Percentiles rank a stretch among this genome's conserved stretches.
Evolutionary conservation across 805 yeast genomes (phyloP).

Genomic region (Sporopachydermia lactativora): DNA sequence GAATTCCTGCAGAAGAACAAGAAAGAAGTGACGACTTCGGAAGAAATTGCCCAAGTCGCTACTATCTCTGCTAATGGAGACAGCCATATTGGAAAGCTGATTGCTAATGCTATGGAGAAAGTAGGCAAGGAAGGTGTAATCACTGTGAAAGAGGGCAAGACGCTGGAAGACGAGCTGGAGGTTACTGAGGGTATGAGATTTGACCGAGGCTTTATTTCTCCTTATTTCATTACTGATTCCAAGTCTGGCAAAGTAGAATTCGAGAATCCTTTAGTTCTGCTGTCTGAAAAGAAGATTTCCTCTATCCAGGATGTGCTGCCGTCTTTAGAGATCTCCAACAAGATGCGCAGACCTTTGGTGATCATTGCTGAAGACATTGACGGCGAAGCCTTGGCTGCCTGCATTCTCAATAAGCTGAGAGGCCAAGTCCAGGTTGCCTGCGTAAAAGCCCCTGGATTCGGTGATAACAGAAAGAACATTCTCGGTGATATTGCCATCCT

Average conservation of each 20-base stretch:
- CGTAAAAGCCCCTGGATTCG: slow-evolving; percentile 98
- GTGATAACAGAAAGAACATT: slow-evolving; percentile 95
- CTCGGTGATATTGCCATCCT: slow-evolving; percentile 90
- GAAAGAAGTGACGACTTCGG: slow-evolving; percentile 86
- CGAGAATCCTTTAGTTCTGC: slow-evolving; percentile 78
- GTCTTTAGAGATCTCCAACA: slow-evolving; percentile 84
- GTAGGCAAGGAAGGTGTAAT: slow-evolving; percentile 99
- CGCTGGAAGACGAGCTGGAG: slow-evolving; percentile 90
- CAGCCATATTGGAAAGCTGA: slow-evolving; percentile 73
- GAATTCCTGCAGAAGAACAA: slow-evolving; percentile 71
- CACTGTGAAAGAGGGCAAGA: slow-evolving; percentile 95
- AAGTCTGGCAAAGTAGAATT: slow-evolving; percentile 88
- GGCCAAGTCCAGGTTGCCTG: slow-evolving; percentile 97
- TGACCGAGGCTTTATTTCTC: slow-evolving; percentile 94
- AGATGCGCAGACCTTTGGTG: slow-evolving; percentile 82
- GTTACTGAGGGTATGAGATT: slow-evolving; percentile 98
- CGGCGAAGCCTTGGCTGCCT: slow-evolving; percentile 97
- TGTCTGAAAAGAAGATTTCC: slow-evolving; percentile 87
- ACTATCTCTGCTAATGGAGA: slow-evolving; percentile 97
- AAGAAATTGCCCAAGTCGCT: slow-evolving; percentile 96
- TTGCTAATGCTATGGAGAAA: slow-evolving; percentile 95
- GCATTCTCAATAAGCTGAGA: slow-evolving; percentile 91
- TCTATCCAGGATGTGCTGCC: slow-evolving; percentile 87
- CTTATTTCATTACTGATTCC: slow-evolving; percentile 90
- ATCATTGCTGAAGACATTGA: slow-evolving; percentile 93